Evolutionary conservation across 495 filamentous ascomycete genomes (phyloP), one percentile per base, ranked within the genome.

Genomic region (Aspergillus mulundensis): DNA sequence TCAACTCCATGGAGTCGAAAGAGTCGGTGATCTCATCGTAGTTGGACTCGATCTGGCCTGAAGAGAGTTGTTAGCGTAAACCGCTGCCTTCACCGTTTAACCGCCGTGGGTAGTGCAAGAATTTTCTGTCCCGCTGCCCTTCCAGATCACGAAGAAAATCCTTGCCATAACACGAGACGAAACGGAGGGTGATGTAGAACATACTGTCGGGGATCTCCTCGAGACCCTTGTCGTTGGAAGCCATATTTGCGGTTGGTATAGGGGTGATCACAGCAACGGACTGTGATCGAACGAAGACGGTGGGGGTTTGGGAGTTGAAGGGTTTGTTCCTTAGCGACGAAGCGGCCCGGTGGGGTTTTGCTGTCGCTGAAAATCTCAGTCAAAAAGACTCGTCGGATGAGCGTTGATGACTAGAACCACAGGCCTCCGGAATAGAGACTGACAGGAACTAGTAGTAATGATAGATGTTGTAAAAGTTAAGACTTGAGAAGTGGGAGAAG

Each of bases 11-110:
- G 59, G 91, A 82, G 77, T 98, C 94, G 76, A 98, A 98, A 55
- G 91, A 95, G 77, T 99, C 94, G 73, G 92, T 94, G 66, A 93
- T 90, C 84, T 99, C 95, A 84, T 99, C 94, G 79, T 99, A 99
- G 89, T 97, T 99, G 68, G 92, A 96, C 81, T 97, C 94, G 81
- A 99, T 97, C 80, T 92, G 89, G 71, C 89, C 95, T 95, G 77
- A 69, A 67, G 61, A 58, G 49, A 34, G 18, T 7, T 1, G 64
- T 74, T 57, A 72, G 71, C 51, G 20, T 19, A 43, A 43, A 19
- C 38, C n/a, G 36, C 25, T 32, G 48, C 23, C 25, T 48, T 42
- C 30, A 39, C 23, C 21, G 5, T 19, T 40, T 52, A 43, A 23
- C 18, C 38, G 23, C 18, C 19, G 34, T n/a, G 25, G 42, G 34